phyloP scores from a whole-genome alignment of 768 basidiomycete genomes.

The Exsudoporus frostii region DNA sequence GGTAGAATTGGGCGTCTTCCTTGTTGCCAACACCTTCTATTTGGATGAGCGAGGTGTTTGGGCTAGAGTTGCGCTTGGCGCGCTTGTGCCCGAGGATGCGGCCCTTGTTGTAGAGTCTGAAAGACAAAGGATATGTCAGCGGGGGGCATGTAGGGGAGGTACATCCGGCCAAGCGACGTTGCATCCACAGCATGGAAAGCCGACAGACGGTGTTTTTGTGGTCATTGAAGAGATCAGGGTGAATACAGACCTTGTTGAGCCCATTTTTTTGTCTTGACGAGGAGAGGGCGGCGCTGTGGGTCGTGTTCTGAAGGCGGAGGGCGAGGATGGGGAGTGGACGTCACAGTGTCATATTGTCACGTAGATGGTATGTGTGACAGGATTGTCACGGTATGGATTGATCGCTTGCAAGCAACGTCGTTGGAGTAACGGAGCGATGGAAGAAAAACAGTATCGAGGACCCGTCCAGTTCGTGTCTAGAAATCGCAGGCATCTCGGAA shows the following conservation, averaged over 20 bases:
- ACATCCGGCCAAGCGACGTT: conserved; percentile 11
- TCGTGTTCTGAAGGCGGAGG: conserved; percentile 20
- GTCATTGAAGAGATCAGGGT: background rate
- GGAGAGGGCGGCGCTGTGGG: conserved; percentile 20
- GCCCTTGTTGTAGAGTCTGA: conserved; percentile 93
- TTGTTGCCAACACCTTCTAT: conserved; percentile 94
- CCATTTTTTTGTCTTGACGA: conserved; percentile 55
- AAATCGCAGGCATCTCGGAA: too few species aligned
- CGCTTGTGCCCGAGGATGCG: conserved; percentile 98
- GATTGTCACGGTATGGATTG: conserved; percentile 16
- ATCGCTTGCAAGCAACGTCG: conserved; percentile 33
- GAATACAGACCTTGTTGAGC: conserved; percentile 71
- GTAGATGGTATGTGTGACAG: conserved; percentile 18
- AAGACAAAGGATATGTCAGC: background rate
- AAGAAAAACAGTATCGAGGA: conserved; percentile 33
- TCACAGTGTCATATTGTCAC: conserved; percentile 34
- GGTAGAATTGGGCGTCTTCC: conserved; percentile 96
- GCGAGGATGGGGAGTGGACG: conserved; percentile 7
- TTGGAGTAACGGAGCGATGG: conserved; percentile 66
- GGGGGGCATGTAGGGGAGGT: background rate
- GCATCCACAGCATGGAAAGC: conserved; percentile 16
- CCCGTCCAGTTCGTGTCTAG: conserved; percentile 18
- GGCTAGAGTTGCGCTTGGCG: conserved; percentile 93
- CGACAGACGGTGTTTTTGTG: background rate
- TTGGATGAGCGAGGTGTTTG: conserved; percentile 94